Conservation (phyloP, 2,329 filamentous ascomycete species). For the Alternaria ethzedia region DNA sequence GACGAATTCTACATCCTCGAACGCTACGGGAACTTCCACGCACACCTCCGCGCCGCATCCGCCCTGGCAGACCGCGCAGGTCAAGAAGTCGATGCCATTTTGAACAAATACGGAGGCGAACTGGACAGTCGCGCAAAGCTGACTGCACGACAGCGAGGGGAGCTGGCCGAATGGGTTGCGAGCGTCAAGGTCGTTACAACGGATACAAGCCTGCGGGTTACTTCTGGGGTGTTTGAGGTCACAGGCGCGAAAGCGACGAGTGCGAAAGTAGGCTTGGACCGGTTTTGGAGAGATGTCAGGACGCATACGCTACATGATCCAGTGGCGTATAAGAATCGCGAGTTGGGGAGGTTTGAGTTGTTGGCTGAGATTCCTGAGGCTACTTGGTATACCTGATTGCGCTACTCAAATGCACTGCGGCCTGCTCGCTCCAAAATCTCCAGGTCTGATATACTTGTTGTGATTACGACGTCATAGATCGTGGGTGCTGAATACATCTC, state of each 20-base stretch:
- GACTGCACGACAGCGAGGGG: constrained; percentile 61
- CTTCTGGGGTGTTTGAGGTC: constrained; percentile 68
- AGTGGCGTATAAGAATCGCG: constrained; percentile 70
- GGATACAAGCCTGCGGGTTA: constrained; percentile 64
- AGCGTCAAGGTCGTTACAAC: constrained; percentile 69
- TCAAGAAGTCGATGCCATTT: constrained; percentile 56
- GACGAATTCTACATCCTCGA: constrained; percentile 72
- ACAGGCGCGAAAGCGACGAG: constrained; percentile 66
- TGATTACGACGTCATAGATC: no score
- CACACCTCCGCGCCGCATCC: constrained; percentile 66
- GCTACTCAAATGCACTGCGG: no score
- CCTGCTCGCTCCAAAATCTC: no score
- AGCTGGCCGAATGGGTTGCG: constrained; percentile 68
- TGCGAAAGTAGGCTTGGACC: constrained; percentile 65
- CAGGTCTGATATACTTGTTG: no score
- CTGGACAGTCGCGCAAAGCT: constrained; percentile 52
- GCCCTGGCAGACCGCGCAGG: constrained; percentile 65
- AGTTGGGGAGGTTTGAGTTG: constrained; percentile 65
- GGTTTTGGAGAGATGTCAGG: constrained; percentile 71
- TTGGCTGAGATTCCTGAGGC: constrained; percentile 64
- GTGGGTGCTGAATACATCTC: no score
- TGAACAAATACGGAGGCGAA: constrained; percentile 47
- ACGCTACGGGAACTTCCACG: constrained; percentile 68
- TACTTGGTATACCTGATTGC: constrained; percentile 67
- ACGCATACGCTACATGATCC: constrained; percentile 72